A percentile compares a stretch with the other conserved stretches of the same genome.
Evolutionary conservation across 2,329 filamentous ascomycete genomes (phyloP).

Genomic region (Hawksworthiomyces lignivorus): DNA sequence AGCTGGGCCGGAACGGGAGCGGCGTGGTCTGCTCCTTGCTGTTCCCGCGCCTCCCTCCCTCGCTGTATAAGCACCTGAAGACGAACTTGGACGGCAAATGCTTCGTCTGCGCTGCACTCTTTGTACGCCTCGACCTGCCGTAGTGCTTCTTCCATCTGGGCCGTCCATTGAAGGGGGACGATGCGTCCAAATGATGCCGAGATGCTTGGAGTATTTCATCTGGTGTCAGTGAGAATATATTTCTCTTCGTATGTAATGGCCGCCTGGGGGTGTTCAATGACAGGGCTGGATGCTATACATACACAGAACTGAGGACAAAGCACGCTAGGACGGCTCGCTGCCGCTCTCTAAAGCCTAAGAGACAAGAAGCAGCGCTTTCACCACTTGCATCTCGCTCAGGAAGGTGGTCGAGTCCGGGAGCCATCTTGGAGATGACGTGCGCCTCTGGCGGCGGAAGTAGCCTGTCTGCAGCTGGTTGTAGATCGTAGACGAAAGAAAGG

Average conservation of each 20-base stretch:
- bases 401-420: conserved; percentile 19
- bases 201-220: too few species aligned
- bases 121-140: conserved; percentile 19
- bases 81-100: conserved; percentile 27
- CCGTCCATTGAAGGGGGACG: conserved; percentile 28
- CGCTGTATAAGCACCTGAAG: conserved; percentile 27
- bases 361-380: too few species aligned
- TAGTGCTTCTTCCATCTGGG: conserved; percentile 30
- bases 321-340: conserved; percentile 24
- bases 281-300: too few species aligned
- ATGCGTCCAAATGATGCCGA: conserved; percentile 27
- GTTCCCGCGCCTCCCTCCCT: conserved; percentile 23
- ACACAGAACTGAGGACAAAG: conserved; percentile 23
- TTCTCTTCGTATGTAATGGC: too few species aligned
- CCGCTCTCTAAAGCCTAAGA: conserved; percentile 19
- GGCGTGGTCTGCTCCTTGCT: conserved; percentile 11
- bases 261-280: too few species aligned
- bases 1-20: conserved; percentile 12
- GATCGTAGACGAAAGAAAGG: conserved; percentile 29
- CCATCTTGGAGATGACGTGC: conserved; percentile 23
- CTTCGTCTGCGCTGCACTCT: conserved; percentile 20
- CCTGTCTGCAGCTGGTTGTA: conserved; percentile 27
- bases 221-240: too few species aligned
- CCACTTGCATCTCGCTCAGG: background rate
- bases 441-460: conserved; percentile 22